Evolutionary conservation across 352 stramenopile species (phyloP).

Genomic region (Phytophthora pisi): DNA sequence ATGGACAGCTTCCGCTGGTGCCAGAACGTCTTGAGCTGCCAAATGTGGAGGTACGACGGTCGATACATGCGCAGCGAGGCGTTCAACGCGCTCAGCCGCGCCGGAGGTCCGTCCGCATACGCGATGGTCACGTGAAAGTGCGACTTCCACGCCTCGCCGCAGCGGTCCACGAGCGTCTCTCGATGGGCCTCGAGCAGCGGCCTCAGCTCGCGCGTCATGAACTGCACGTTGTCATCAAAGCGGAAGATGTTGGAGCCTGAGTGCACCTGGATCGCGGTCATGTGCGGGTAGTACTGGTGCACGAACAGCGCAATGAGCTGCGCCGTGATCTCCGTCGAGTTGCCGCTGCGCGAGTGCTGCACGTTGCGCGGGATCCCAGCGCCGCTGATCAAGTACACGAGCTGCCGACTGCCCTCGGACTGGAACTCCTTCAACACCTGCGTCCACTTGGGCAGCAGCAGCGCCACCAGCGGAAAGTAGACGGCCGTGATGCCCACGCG

Average conservation of each 20-base stretch:
- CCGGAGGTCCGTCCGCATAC: constrained; percentile 96
- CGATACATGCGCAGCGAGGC: constrained; percentile 94
- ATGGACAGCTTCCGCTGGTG: constrained; percentile 95
- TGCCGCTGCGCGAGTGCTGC: constrained; percentile 90
- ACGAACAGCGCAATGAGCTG: constrained; percentile 95
- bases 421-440: constrained; percentile 81
- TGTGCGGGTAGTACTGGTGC: constrained; percentile 89
- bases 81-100: constrained; percentile 96
- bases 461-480: constrained; percentile 96
- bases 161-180: constrained; percentile 92
- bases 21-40: constrained; percentile 99
- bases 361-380: constrained; percentile 96
- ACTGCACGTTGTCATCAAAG: constrained; percentile 96
- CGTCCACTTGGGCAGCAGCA: constrained; percentile 94
- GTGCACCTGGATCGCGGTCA: constrained; percentile 95
- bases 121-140: constrained; percentile 96
- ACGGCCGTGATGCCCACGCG: constrained; percentile 79
- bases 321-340: constrained; percentile 95
- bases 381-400: constrained; percentile 97
- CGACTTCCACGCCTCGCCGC: constrained; percentile 92
- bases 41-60: constrained; percentile 97
- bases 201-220: constrained; percentile 96
- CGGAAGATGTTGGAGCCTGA: constrained; percentile 96
- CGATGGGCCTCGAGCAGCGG: constrained; percentile 94
- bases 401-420: constrained; percentile 82